These are phyloP conservation scores for Athelia sp. DNA, from an alignment of 1,284 basidiomycete genomes.

Conservation along the genomic window DNA sequence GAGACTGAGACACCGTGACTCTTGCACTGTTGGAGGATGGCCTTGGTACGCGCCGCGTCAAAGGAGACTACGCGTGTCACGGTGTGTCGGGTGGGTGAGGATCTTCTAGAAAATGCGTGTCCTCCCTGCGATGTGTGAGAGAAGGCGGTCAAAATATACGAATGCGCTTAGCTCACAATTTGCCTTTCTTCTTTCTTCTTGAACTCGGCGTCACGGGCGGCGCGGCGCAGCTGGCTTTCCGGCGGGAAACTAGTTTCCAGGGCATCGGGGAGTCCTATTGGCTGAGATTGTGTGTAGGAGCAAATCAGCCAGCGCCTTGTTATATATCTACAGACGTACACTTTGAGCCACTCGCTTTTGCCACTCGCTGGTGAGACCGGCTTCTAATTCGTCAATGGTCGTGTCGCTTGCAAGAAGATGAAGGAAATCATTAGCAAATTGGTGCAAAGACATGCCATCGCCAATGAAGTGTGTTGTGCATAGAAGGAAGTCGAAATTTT, in stretches of 20 bases:
- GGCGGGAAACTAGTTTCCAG: slow-evolving; percentile 51
- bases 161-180: slow-evolving; percentile 32
- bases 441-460: slow-evolving; percentile 77
- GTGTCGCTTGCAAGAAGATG: slow-evolving; percentile 42
- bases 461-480: slow-evolving; percentile 72
- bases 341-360: slow-evolving; percentile 27
- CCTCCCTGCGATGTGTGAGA: slow-evolving; percentile 43
- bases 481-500: slow-evolving; percentile 49
- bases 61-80: slow-evolving; percentile 62
- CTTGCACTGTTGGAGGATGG: slow-evolving; percentile 64
- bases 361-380: slow-evolving; percentile 45
- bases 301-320: too few relatives aligned
- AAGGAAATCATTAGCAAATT: slow-evolving; percentile 72
- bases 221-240: slow-evolving; percentile 34
- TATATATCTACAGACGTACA: too few relatives aligned
- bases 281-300: slow-evolving; percentile 10
- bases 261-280: slow-evolving; percentile 38
- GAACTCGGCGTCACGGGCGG: slow-evolving; percentile 54
- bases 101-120: slow-evolving; percentile 54
- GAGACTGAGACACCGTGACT: slow-evolving; percentile 68
- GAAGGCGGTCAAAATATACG: slow-evolving; percentile 4
- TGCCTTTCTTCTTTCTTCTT: slow-evolving; percentile 42
- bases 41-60: slow-evolving; percentile 46
- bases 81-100: slow-evolving; percentile 46
- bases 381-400: slow-evolving; percentile 36